Conservation (phyloP, 2,329 filamentous ascomycete species). For the Ceratocystis variospora region DNA sequence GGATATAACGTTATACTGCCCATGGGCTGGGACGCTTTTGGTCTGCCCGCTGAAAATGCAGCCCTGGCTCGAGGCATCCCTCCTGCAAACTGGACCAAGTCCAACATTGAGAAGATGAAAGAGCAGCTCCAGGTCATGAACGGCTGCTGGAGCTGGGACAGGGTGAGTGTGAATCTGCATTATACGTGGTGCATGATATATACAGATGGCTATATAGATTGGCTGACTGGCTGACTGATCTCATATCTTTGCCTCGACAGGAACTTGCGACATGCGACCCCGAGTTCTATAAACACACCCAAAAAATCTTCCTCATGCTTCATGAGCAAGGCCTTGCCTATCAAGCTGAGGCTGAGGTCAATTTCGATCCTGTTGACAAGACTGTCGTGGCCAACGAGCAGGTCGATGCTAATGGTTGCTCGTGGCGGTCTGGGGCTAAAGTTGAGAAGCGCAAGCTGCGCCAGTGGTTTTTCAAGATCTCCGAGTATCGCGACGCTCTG, state of each 20-base stretch:
- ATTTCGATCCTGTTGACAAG: slow-evolving; percentile 80
- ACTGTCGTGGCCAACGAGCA: slow-evolving; percentile 89
- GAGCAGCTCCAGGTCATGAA: slow-evolving; percentile 67
- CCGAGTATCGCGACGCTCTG: slow-evolving; percentile 58
- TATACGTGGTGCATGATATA: too few relatives aligned
- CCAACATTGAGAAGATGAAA: slow-evolving; percentile 78
- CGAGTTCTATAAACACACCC: slow-evolving; percentile 78
- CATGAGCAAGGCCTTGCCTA: slow-evolving; percentile 64
- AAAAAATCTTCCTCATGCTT: slow-evolving; percentile 69
- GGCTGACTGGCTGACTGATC: not conserved
- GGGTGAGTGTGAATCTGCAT: slow-evolving; percentile 39
- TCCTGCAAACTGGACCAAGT: slow-evolving; percentile 63
- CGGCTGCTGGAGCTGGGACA: slow-evolving; percentile 68
- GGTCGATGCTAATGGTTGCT: slow-evolving; percentile 71
- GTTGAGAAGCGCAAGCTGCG: slow-evolving; percentile 67
- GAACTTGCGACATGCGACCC: slow-evolving; percentile 76
- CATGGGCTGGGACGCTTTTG: slow-evolving; percentile 95
- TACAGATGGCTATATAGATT: too few relatives aligned
- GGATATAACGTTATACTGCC: slow-evolving; percentile 66
- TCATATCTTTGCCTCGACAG: slow-evolving; percentile 30
- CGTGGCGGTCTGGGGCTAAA: slow-evolving; percentile 76
- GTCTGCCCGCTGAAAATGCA: slow-evolving; percentile 80
- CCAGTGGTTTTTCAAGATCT: slow-evolving; percentile 86
- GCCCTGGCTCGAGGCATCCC: slow-evolving; percentile 70
- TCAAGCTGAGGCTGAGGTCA: slow-evolving; percentile 70